phyloP scores from a whole-genome alignment of 1,139 yeast species.

The Saccharomycopsis crataegensis region DNA sequence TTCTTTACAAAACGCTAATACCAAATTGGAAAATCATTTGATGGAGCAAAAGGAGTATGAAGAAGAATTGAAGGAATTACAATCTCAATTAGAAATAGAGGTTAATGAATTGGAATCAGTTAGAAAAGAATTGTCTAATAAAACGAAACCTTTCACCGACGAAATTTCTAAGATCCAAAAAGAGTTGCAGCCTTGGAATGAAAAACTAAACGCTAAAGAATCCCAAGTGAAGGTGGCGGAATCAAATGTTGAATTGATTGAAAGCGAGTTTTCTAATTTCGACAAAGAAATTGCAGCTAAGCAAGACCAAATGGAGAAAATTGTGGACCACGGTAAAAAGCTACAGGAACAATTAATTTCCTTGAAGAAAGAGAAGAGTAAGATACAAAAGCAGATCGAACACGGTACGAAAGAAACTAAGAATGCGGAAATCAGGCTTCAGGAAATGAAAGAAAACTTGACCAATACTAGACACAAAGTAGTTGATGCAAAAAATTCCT shows the following conservation, averaged over 20 bases:
- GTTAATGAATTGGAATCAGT: slow-evolving; percentile 51
- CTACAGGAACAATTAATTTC: slow-evolving; percentile 40
- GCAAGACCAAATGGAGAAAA: slow-evolving; percentile 39
- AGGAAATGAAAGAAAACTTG: slow-evolving; percentile 47
- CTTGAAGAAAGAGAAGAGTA: slow-evolving; percentile 38
- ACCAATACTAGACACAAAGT: slow-evolving; percentile 51
- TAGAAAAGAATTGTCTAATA: slow-evolving; percentile 59
- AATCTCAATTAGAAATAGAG: slow-evolving; percentile 43
- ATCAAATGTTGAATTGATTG: slow-evolving; percentile 57
- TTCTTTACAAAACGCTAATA: slow-evolving; percentile 36
- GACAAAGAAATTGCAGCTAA: slow-evolving; percentile 42
- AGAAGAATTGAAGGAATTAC: slow-evolving; percentile 37
- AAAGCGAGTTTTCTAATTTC: slow-evolving; percentile 39
- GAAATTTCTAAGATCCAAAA: slow-evolving; percentile 59
- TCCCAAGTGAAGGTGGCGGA: slow-evolving; percentile 59
- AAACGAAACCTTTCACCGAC: slow-evolving; percentile 58
- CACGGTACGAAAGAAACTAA: slow-evolving; percentile 54
- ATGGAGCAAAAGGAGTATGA: slow-evolving; percentile 35
- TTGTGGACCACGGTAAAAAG: slow-evolving; percentile 46
- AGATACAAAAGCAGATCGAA: slow-evolving; percentile 44
- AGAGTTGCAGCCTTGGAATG: slow-evolving; percentile 79
- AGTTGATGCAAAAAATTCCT: slow-evolving; percentile 55
- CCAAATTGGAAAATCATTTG: slow-evolving; percentile 40
- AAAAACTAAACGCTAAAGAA: slow-evolving; percentile 55
- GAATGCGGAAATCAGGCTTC: slow-evolving; percentile 41